These are phyloP conservation scores for Rosa persica DNA, from an alignment of 306 rosid species.

Conservation along the genomic window DNA sequence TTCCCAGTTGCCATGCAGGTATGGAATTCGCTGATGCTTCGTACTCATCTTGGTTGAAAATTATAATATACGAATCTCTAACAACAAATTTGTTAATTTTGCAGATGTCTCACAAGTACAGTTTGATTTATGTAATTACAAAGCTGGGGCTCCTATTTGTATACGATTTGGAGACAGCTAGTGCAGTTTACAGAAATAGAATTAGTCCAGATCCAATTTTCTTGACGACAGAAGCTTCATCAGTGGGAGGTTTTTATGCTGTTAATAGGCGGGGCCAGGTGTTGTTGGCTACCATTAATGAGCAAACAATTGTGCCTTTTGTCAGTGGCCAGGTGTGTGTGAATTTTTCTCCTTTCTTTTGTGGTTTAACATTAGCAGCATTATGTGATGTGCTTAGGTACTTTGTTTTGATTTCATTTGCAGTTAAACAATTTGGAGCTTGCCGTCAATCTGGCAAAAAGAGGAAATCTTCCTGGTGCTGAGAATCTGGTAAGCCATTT, in stretches of 20 bases:
- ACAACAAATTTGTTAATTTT: conserved; percentile 23
- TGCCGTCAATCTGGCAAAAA: conserved; percentile 95
- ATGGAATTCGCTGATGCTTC: conserved; percentile 27
- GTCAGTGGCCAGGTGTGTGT: conserved; percentile 90
- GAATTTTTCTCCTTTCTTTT: conserved; percentile 14
- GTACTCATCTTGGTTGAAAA: conserved; percentile 7
- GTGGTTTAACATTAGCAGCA: conserved; percentile 17
- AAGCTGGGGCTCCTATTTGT: conserved; percentile 99
- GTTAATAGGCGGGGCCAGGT: conserved; percentile 97
- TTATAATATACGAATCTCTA: conserved; percentile 13
- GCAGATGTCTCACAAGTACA: conserved; percentile 96
- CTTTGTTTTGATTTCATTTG: conserved; percentile 12
- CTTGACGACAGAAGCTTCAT: conserved; percentile 93
- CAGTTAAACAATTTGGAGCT: conserved; percentile 99
- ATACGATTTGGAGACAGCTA: conserved; percentile 96
- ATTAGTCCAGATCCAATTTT: conserved; percentile 99
- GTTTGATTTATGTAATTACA: conserved; percentile 93
- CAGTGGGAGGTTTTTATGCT: conserved; percentile 92
- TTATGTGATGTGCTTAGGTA: conserved; percentile 14
- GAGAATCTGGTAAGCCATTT: conserved; percentile 75
- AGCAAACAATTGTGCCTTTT: conserved; percentile 87
- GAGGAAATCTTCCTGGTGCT: conserved; percentile 99
- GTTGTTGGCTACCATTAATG: conserved; percentile 94
- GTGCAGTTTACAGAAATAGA: conserved; percentile 97
- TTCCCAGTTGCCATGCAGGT: conserved; percentile 99